These are phyloP conservation scores for Candolleomyces eurysporus DNA, from an alignment of 768 basidiomycete genomes.

Conservation along the genomic window DNA sequence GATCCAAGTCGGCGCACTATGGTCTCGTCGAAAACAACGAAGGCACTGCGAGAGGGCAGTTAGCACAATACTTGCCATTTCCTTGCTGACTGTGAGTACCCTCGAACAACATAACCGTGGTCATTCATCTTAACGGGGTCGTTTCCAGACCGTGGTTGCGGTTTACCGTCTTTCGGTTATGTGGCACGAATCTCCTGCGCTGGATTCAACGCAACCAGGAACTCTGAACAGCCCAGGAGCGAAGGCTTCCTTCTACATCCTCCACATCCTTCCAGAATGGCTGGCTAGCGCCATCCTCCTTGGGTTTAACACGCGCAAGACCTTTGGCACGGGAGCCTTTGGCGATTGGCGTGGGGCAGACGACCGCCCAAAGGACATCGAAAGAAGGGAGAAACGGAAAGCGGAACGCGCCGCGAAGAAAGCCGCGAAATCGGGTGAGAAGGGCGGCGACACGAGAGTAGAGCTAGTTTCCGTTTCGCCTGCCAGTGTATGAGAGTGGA, in stretches of 20 bases:
- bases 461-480: not conserved
- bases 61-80: slow-evolving; percentile 18
- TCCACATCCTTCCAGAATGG: slow-evolving; percentile 47
- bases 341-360: slow-evolving; percentile 32
- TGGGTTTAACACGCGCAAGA: slow-evolving; percentile 28
- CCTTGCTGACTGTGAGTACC: slow-evolving; percentile 26
- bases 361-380: slow-evolving; percentile 24
- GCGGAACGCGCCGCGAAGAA: slow-evolving; percentile 8
- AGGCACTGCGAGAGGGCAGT: slow-evolving; percentile 15
- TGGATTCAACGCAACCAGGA: slow-evolving; percentile 27
- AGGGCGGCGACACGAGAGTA: not conserved
- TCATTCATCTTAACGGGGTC: not conserved
- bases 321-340: slow-evolving; percentile 29
- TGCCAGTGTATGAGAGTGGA: not conserved
- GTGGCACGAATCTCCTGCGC: slow-evolving; percentile 29
- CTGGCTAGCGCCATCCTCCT: slow-evolving; percentile 27
- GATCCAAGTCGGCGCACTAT: not conserved
- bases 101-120: slow-evolving; percentile 13
- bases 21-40: not conserved
- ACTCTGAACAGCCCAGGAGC: slow-evolving; percentile 31
- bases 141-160: slow-evolving; percentile 26
- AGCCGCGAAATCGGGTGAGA: not conserved
- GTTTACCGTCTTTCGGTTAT: slow-evolving; percentile 42
- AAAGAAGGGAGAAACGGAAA: slow-evolving; percentile 16
- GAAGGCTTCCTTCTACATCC: slow-evolving; percentile 42